Conservation (phyloP, 257 asterid genomes). For the Petunia secreta region DNA sequence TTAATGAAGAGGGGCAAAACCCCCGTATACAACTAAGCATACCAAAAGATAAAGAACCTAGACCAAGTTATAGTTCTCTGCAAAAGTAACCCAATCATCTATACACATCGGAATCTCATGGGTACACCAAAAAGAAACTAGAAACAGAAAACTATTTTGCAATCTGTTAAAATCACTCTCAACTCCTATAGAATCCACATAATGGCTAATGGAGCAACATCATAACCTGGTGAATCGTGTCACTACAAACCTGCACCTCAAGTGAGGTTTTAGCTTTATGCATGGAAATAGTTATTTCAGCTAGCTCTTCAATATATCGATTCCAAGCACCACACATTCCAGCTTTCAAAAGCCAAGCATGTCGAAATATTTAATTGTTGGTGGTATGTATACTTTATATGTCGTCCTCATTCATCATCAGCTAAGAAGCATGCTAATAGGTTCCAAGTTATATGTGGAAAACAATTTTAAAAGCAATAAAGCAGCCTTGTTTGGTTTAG, state of each 20-base stretch:
- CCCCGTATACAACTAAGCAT: too few species aligned
- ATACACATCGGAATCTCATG: too few species aligned
- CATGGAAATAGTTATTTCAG: constrained; percentile 17
- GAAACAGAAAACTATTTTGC: too few species aligned
- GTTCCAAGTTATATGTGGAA: background rate
- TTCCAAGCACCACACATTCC: background rate
- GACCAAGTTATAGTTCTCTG: too few species aligned
- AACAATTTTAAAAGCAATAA: background rate
- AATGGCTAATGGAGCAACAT: background rate
- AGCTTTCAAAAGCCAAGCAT: constrained; percentile 1
- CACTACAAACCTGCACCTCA: background rate
- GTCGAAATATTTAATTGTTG: background rate
- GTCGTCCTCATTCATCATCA: background rate
- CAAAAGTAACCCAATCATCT: too few species aligned
- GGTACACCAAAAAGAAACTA: too few species aligned
- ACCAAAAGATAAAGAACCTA: too few species aligned
- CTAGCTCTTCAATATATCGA: constrained; percentile 2
- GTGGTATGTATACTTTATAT: background rate
- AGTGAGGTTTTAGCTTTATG: background rate
- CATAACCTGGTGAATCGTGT: constrained; percentile 2
- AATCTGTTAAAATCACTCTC: too few species aligned
- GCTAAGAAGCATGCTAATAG: background rate
- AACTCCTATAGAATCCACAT: too few species aligned
- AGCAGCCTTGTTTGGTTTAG: background rate
- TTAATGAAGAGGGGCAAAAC: too few species aligned